Evolutionary conservation across 345 rosid genomes (phyloP).

Genomic region (Camelina hispida): DNA sequence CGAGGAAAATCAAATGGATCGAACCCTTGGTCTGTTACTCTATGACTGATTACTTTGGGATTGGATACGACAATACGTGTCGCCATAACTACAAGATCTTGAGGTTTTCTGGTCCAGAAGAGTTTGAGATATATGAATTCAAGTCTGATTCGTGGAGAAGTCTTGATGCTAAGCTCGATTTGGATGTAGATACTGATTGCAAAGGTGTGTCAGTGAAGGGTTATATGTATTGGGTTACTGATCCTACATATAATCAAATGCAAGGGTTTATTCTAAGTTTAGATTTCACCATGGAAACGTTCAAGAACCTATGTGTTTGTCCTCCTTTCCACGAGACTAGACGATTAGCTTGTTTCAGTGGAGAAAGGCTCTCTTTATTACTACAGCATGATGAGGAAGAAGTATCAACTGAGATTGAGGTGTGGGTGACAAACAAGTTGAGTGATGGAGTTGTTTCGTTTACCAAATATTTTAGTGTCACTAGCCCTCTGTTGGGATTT

Average conservation of each 20-base stretch:
- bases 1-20: not conserved
- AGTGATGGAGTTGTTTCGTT: not conserved
- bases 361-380: too few relatives aligned
- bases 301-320: not conserved
- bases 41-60: not conserved
- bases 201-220: too few relatives aligned
- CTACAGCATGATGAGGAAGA: not conserved
- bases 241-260: too few relatives aligned
- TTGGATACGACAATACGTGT: not conserved
- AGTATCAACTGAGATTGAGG: not conserved
- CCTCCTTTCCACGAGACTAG: not conserved
- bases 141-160: not conserved
- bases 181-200: not conserved
- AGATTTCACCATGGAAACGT: not conserved
- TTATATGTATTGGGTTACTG: too few relatives aligned
- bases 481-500: too few relatives aligned
- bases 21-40: not conserved
- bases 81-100: constrained; percentile 13
- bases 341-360: not conserved
- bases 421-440: not conserved
- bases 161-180: not conserved
- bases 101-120: not conserved
- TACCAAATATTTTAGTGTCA: not conserved
- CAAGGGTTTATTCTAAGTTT: too few relatives aligned
- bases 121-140: not conserved